phyloP scores from a whole-genome alignment of 78 protist species.

The Monocercomonoides exilis region DNA sequence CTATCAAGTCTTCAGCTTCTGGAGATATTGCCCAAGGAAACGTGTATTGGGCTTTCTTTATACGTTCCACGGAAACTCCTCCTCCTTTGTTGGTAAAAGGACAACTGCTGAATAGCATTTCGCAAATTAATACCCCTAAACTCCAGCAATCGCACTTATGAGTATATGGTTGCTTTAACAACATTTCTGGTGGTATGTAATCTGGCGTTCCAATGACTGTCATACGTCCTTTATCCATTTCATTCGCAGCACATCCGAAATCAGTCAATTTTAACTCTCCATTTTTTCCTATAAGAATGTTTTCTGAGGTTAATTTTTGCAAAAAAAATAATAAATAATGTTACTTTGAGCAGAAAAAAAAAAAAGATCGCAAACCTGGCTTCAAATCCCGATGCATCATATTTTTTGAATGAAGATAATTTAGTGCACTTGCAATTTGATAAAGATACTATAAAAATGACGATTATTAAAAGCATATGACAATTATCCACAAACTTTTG shows the following conservation, averaged over 20 bases:
- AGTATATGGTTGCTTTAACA: neutral
- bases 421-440: constrained; percentile 13
- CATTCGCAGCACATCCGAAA: neutral
- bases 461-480: neutral
- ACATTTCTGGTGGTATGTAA: constrained; percentile 37
- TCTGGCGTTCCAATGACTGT: constrained; percentile 28
- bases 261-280: constrained; percentile 21
- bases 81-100: constrained; percentile 18
- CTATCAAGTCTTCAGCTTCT: too few relatives aligned
- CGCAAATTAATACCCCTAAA: constrained; percentile 20
- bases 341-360: too few relatives aligned
- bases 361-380: too few relatives aligned
- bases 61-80: too few relatives aligned
- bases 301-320: too few relatives aligned
- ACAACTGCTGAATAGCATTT: neutral
- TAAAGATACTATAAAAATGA: neutral
- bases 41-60: too few relatives aligned
- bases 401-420: neutral
- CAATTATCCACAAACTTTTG: neutral
- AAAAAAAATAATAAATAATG: too few relatives aligned
- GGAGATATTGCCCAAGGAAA: too few relatives aligned
- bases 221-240: neutral
- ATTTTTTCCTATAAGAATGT: constrained; percentile 14
- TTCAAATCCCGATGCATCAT: constrained; percentile 29
- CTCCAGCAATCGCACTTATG: constrained; percentile 22